Percentiles rank a stretch among this genome's conserved stretches.
Conservation (phyloP, 2,329 filamentous ascomycete species). For the Coniochaeta sp. region DNA sequence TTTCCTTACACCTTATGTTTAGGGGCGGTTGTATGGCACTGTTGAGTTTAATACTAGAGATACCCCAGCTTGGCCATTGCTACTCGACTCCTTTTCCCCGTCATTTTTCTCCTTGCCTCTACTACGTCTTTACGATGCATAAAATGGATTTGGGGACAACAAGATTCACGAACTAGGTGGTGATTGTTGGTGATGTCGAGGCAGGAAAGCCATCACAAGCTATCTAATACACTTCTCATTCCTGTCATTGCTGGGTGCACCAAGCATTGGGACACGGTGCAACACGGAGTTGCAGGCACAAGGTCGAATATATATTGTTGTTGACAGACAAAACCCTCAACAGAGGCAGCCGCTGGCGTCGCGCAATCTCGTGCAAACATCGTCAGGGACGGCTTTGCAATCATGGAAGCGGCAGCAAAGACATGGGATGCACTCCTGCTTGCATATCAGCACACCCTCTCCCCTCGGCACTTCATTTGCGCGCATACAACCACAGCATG, state of each 20-base stretch:
- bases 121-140: neutral
- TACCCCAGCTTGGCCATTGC: conserved; percentile 8
- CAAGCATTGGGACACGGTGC: neutral
- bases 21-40: neutral
- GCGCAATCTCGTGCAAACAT: neutral
- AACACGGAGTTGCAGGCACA: neutral
- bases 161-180: neutral
- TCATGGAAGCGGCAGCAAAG: neutral
- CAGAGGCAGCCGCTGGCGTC: neutral
- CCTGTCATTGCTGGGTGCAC: neutral
- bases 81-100: conserved; percentile 5
- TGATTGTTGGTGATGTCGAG: neutral
- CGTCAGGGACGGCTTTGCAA: neutral
- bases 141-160: neutral
- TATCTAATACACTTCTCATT: neutral
- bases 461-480: neutral
- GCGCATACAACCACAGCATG: neutral
- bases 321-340: neutral
- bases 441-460: neutral
- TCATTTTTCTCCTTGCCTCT: neutral
- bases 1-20: neutral
- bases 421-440: neutral
- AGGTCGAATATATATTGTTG: neutral
- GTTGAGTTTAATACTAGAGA: conserved; percentile 11
- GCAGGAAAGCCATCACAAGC: neutral